A percentile compares a stretch with the other conserved stretches of the same genome.
These are phyloP conservation scores for Passiflora organensis DNA, from an alignment of 345 rosid species.

Conservation along the genomic window DNA sequence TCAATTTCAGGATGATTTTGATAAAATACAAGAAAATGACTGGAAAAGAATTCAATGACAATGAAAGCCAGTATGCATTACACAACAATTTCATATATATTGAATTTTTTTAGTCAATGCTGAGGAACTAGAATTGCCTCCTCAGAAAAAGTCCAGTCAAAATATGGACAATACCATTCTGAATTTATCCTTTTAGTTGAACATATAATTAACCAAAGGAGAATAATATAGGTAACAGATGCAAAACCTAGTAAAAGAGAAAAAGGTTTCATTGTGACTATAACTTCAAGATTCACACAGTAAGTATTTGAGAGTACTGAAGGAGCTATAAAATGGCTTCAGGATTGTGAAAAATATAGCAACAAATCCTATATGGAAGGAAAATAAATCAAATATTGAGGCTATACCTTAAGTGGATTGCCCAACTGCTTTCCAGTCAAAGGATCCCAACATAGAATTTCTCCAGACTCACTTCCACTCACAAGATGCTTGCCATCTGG, in stretches of 20 bases:
- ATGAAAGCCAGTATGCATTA: background rate
- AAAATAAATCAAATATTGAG: constrained; percentile 9
- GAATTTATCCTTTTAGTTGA: too few relatives aligned
- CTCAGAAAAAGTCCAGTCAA: constrained; percentile 1
- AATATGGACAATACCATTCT: background rate
- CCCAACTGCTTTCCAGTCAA: constrained; percentile 74
- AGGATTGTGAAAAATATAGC: constrained; percentile 8
- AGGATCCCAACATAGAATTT: constrained; percentile 80
- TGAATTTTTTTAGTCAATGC: background rate
- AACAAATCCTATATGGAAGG: background rate
- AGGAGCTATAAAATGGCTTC: background rate
- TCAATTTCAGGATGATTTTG: constrained; percentile 7
- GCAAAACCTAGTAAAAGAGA: background rate
- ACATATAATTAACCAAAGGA: too few relatives aligned
- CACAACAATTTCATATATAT: too few relatives aligned
- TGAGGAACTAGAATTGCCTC: background rate
- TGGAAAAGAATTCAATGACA: background rate
- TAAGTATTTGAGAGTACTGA: too few relatives aligned
- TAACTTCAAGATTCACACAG: too few relatives aligned
- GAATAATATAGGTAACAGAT: too few relatives aligned
- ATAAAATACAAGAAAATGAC: too few relatives aligned
- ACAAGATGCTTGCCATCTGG: constrained; percentile 89
- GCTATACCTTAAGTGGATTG: constrained; percentile 52
- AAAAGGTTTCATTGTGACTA: too few relatives aligned
- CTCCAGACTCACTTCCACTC: constrained; percentile 88